Base-by-base conservation (phyloP, 1,284 basidiomycete species). In the Cerioporus squamosus region DNA sequence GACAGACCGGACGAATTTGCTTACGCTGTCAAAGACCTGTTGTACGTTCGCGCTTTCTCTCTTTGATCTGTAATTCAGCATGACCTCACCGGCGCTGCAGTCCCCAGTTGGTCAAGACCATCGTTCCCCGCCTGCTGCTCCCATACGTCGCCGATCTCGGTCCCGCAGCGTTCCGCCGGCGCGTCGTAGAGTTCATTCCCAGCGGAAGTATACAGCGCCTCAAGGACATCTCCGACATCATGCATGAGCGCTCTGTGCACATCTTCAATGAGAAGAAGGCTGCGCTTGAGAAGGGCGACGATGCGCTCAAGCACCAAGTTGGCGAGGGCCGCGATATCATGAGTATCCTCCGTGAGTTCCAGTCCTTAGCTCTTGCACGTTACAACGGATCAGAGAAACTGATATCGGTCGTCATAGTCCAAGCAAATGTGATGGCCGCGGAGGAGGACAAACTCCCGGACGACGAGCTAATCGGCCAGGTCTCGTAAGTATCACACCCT, bases 401-500 rank as follows among this genome's bases (percentile, higher is more conserved):
- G 20, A 26, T 2, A 8, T 15, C 5, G 6, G 38, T 2, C 18
- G 40, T 43, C 3, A 5, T 36, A 75, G 74, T 75, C 53, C 62
- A 59, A 31, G 71, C 66, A 20, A 75, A 74, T 59, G 60, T 64
- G 52, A 36, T 55, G 20, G 69, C 68, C 1, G 55, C 65, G 8
- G 68, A 60, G n/a, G 66, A 66, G 29, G 73, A 75, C 24, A 66
- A 65, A 43, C 66, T 74, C 9, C 61, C 65, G 14, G 72, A 73
- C 47, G 65, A 67, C 10, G 72, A 72, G 55, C 52, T 76, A 15
- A 61, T 74, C 36, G 72, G 66, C 2, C 74, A 75, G 47, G 71
- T 75, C 64, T 70, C 70, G 74, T 74, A 38, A 52, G 69, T 66
- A n/a, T n/a, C n/a, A n/a, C n/a, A n/a, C n/a, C n/a, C n/a, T n/a